Base-by-base conservation (phyloP, 495 filamentous ascomycete genomes). In the Neurospora sp. region DNA sequence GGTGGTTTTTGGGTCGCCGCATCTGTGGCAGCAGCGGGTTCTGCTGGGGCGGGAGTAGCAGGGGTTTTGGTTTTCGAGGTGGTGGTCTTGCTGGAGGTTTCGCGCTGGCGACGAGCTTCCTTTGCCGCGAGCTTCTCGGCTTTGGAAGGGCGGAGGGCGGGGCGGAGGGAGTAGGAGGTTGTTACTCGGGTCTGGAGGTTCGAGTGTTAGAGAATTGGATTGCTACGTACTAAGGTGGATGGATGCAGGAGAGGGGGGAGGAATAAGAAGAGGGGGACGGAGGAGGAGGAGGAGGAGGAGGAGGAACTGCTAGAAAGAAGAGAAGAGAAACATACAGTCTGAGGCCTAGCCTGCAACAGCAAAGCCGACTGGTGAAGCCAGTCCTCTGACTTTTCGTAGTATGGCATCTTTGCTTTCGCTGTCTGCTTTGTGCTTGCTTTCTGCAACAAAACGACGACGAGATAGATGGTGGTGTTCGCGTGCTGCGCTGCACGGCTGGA, bases 81-180 rank as follows among this genome's bases (percentile, higher is more conserved):
- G 69, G 59, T 70, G 66, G 70, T 38, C 35, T 72, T 41, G 46
- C 66, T 68, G 70, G 74, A 68, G 40, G 69, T 22, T 48, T 48
- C 0, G 27, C 27, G 27, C 11, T 40, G 39, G 3, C 53, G 53
- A 4, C 53, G 53, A 5, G 53, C 53, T 9, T 66, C 53, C 53
- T 66, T 66, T 35, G 53, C 53, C 1, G 53, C 53, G 53, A 66
- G 53, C 22, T 75, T 80, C 73, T 75, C 77, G 73, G 71, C 42
- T 53, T 79, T 78, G 71, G 74, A 59, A 20, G 40, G 38, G 22
- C 77, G 78, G 8, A 73, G 77, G 31, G 79, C 79, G 76, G 85
- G 85, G 4, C 85, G 85, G 81, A 94, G 85, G 83, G 84, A 88
- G 88, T 96, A 97, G 85, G 91, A 92, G 75, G 93, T 94, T 79